Base-by-base conservation (phyloP, 2,329 filamentous ascomycete species). In the Apiospora kogelbergensis region DNA sequence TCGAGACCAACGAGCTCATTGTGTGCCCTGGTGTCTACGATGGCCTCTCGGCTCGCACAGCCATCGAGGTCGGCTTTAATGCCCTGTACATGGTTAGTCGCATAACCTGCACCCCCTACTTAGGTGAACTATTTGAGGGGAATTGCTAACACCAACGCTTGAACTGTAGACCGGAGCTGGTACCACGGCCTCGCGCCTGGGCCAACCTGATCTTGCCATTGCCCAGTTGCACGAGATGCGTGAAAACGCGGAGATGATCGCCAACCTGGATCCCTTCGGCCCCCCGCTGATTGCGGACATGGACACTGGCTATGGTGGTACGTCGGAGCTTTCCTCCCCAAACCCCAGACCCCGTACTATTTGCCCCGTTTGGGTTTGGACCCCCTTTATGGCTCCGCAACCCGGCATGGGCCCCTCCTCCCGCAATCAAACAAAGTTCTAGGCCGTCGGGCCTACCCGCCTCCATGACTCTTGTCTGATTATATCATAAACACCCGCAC, bases 271-370 rank as follows among this genome's bases (percentile, higher is more conserved):
- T 45, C 83, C 84, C 0, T 78, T 79, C 41, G 81, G 76, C 3
- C 75, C 79, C 2, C 84, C 86, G 7, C 71, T 87, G 6, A 86
- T 88, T 69, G 84, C 84, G 33, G 85, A 88, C 69, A 84, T 84
- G 71, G 85, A 87, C 72, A 87, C 85, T 5, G 85, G 85, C 41
- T 87, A 87, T 72, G 85, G 85, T 57, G 84, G 85, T 81, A 72
- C 73, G 79, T 72, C 53, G 53, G 37, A 13, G 37, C 13, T 11
- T 40, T 24, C n/a, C 20, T 17, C 63, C 63, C 63, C 63, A 65
- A n/a, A 44, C 37, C 63, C 63, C 5, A 15, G 53, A n/a, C 53
- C 1, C 70, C 66, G 41, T 26, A 24, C 63, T n/a, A 20, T 30
- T 44, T 22, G 7, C n/a, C n/a, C 41, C 63, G 20, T 65, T 42